These are phyloP conservation scores for Cucumis cinereus DNA, from an alignment of 306 rosid species.

Conservation along the genomic window DNA sequence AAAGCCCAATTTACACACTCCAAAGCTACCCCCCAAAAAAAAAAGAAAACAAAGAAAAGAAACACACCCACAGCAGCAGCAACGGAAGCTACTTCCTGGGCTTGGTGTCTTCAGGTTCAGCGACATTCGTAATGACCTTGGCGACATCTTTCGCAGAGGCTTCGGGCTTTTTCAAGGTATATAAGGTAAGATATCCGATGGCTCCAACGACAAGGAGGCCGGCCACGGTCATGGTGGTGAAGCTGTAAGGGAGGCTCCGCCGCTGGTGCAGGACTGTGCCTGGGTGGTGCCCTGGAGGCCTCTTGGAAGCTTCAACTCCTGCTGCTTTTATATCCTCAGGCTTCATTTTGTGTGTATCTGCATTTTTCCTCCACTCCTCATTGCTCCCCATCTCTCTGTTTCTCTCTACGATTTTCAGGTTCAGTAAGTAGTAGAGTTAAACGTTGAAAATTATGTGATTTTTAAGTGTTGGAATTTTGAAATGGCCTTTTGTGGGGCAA, in stretches of 20 bases:
- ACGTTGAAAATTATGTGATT: neutral
- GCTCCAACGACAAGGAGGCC: conserved; percentile 32
- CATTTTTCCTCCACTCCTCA: conserved; percentile 43
- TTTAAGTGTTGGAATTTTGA: neutral
- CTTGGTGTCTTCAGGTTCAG: conserved; percentile 32
- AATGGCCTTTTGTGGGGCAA: neutral
- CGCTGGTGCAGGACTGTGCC: conserved; percentile 60
- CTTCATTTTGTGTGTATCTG: conserved; percentile 52
- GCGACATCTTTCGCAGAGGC: conserved; percentile 57
- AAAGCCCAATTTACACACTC: too few relatives aligned
- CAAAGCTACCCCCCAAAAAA: too few relatives aligned
- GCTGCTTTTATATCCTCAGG: conserved; percentile 40
- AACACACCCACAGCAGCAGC: neutral
- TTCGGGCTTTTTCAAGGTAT: conserved; percentile 45
- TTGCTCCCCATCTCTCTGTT: conserved; percentile 19
- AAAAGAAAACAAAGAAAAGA: neutral
- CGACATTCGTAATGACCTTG: conserved; percentile 40
- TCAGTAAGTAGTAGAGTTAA: neutral
- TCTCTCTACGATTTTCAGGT: neutral
- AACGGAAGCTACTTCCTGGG: conserved; percentile 26
- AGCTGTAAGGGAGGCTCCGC: conserved; percentile 32
- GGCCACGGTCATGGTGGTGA: conserved; percentile 19
- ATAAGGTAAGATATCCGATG: conserved; percentile 40
- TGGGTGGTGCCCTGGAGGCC: conserved; percentile 43
- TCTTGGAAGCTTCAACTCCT: conserved; percentile 52